Percentiles rank a stretch among this genome's conserved stretches.
phyloP scores from a whole-genome alignment of 257 asterid species.

The Plantago elongata region DNA sequence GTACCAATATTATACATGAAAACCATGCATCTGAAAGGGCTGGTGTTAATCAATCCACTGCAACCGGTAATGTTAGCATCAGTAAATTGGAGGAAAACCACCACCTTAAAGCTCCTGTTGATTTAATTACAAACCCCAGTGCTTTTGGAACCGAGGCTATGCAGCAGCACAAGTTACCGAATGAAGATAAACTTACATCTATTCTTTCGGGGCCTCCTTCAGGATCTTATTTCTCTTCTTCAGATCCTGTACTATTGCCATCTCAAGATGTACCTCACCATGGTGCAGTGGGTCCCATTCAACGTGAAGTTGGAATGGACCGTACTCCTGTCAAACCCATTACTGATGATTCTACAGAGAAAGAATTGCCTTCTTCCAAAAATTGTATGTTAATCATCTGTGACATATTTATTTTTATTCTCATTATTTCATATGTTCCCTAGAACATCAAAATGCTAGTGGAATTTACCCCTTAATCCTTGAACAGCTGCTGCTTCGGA shows the following conservation, averaged over 20 bases:
- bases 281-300: constrained; percentile 35
- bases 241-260: constrained; percentile 39
- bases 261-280: constrained; percentile 40
- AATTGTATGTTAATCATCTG: constrained; percentile 27
- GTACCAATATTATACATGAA: constrained; percentile 1
- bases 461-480: constrained; percentile 13
- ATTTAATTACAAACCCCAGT: too few species aligned
- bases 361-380: constrained; percentile 34
- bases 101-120: too few species aligned
- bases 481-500: neutral
- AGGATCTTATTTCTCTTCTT: constrained; percentile 37
- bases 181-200: too few species aligned
- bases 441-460: constrained; percentile 14
- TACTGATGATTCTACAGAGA: constrained; percentile 33
- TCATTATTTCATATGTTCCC: neutral
- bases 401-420: neutral
- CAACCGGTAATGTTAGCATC: too few species aligned
- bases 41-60: too few species aligned
- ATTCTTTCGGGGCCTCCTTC: constrained; percentile 22
- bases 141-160: too few species aligned
- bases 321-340: constrained; percentile 24
- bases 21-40: neutral
- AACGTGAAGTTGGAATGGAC: constrained; percentile 33
- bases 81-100: too few species aligned
- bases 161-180: too few species aligned